Evolutionary conservation across 371 early-diverging fungal genomes (phyloP), one percentile per base, ranked within the genome.

Genomic region (Apophysomyces variabilis): DNA sequence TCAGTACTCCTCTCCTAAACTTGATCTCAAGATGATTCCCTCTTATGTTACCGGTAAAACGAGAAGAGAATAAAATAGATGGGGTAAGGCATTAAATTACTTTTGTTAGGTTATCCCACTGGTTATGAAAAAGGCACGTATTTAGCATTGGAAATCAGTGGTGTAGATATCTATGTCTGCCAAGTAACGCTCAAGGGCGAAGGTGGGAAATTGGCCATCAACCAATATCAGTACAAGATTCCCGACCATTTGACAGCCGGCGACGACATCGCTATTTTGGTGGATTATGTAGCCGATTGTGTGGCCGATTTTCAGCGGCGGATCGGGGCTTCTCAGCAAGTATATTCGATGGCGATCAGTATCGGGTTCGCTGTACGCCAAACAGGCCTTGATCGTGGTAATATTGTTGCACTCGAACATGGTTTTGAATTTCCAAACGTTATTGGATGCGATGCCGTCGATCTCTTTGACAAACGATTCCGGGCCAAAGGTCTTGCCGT

Each of bases 91-190:
- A 44, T 9, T 37, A 58, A 58, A 44, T 57, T 61, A 46, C 39
- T n/a, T 8, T 9, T 14, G 14, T 38, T 64, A 83, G 83, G 83
- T 3, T 75, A 90, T 26, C 97, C 97, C n/a, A 89, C 88, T 32
- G 96, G 96, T 21, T 70, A 84, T 60, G 97, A 96, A 66, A 89
- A 85, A 39, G 97, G 96, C 21, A 87, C 89, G n/a, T 95, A 88
- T 77, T 79, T 97, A 47, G 96, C 96, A 35, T 84, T 97, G 58
- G 98, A 97, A 76, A 85, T 96, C 62, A 95, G 94, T 38, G 97
- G 96, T 37, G 92, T 95, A 75, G 83, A 83, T 38, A 75, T 83
- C 32, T 80, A 78, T 62, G 83, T 72, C 3, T 79, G 80, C 60
- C 83, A 83, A 67, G 80, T 83, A n/a, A 75, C 77, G 56, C 63